A percentile compares a stretch with the other conserved stretches of the same genome.
Conservation (phyloP, 768 basidiomycete genomes). For the Amyloporia xantha region DNA sequence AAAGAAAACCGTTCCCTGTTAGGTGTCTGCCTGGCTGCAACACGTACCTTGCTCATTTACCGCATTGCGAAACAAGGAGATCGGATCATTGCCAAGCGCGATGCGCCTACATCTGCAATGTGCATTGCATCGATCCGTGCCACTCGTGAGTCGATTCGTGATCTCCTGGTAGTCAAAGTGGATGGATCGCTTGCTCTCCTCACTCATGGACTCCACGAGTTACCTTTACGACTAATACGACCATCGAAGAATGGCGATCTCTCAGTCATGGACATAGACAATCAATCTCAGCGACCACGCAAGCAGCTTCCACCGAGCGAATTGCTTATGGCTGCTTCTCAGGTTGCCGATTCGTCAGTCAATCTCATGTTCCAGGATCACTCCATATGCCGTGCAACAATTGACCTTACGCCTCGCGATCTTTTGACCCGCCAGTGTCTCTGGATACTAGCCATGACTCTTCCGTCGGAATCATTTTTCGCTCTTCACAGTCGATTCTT, state of each 20-base stretch:
- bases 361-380: constrained; percentile 51
- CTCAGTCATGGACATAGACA: background rate
- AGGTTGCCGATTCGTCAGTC: constrained; percentile 44
- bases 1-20: constrained; percentile 43
- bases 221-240: constrained; percentile 16
- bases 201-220: constrained; percentile 50
- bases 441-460: constrained; percentile 51
- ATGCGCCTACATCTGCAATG: constrained; percentile 37
- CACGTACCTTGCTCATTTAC: constrained; percentile 40
- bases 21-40: constrained; percentile 47
- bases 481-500: constrained; percentile 50
- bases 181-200: constrained; percentile 48
- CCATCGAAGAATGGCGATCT: background rate
- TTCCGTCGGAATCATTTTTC: constrained; percentile 53
- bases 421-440: constrained; percentile 53
- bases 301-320: constrained; percentile 6
- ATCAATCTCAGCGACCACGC: background rate
- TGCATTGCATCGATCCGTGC: constrained; percentile 54
- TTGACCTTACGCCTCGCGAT: constrained; percentile 53
- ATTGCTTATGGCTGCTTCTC: constrained; percentile 38
- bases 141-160: constrained; percentile 57
- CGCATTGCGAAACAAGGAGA: constrained; percentile 38
- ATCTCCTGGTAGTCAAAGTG: constrained; percentile 61
- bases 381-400: constrained; percentile 35
- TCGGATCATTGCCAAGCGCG: constrained; percentile 33